Evolutionary conservation across 2,329 filamentous ascomycete genomes (phyloP), one percentile per base, ranked within the genome.

Genomic region (Diaporthe destruens): DNA sequence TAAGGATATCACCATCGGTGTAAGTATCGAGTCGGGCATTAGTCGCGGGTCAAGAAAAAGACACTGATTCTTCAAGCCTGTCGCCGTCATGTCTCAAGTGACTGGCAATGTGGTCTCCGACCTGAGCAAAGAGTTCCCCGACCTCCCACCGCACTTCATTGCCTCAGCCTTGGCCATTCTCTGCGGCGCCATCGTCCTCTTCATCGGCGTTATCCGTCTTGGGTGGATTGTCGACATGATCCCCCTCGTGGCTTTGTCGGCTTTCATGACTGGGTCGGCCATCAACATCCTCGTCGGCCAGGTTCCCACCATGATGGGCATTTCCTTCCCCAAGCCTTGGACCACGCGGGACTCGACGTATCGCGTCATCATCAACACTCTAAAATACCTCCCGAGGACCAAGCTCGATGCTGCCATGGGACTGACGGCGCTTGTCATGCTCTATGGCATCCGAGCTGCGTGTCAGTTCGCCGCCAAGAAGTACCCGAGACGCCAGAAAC

Each of bases 1-100:
- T 18, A 99, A 98, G 81, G 96, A 99, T 82, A 98, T 99, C 79
- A 98, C 96, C 12, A 98, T 98, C 71, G 96, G 96, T 20, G 92
- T 94, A 86, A 84, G 91, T 88, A 2, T 76, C 42, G 5, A 29
- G 4, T 39, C 57, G 16, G 14, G 39, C 5, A 8, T 65, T 77
- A 65, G 2, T 2, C 73, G 47, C 6, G 20, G 7, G 16, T 7
- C 16, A 36, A 23, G 11, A 6, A 47, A 77, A 74, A 36, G 72
- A 76, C 39, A 75, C 75, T 68, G 51, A 63, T 32, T 7, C 49
- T 57, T 14, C 47, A 75, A 94, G 92, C 96, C 96, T 42, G 96
- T 98, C 63, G 96, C 96, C 49, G 96, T 98, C 76, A 93, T 98
- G 88, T 98, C 95, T 1, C 97, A 94, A 4, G 88, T 99, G 20